These are phyloP conservation scores for Actinomortierella wolfii DNA, from an alignment of 371 early-diverging fungal species.

Conservation along the genomic window DNA sequence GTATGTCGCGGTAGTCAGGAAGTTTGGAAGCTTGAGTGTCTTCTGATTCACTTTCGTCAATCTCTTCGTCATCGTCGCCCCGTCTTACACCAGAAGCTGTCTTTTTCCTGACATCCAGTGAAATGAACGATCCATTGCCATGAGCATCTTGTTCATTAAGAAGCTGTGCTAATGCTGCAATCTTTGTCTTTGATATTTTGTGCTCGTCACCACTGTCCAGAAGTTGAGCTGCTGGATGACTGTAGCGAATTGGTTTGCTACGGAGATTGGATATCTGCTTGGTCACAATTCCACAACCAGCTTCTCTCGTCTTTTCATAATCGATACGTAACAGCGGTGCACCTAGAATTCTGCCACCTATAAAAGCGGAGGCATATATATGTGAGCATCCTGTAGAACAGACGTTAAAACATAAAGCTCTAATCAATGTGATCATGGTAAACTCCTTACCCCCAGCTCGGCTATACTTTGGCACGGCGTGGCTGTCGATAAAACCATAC, in stretches of 20 bases:
- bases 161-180: slow-evolving; percentile 17
- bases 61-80: no score
- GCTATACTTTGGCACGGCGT: slow-evolving; percentile 47
- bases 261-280: slow-evolving; percentile 18
- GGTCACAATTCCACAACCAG: slow-evolving; percentile 22
- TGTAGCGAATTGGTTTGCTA: slow-evolving; percentile 15
- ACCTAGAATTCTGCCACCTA: slow-evolving; percentile 49
- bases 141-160: slow-evolving; percentile 3
- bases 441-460: slow-evolving; percentile 47
- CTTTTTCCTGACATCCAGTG: slow-evolving; percentile 20
- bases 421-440: background rate
- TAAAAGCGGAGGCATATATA: no score
- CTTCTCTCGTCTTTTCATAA: slow-evolving; percentile 19
- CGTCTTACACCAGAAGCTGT: no score
- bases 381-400: background rate
- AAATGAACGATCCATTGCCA: slow-evolving; percentile 20
- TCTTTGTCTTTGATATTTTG: slow-evolving; percentile 31
- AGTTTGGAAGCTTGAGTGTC: slow-evolving; percentile 9
- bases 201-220: slow-evolving; percentile 18
- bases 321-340: slow-evolving; percentile 36
- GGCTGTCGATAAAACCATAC: slow-evolving; percentile 49
- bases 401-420: background rate
- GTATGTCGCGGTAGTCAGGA: slow-evolving; percentile 32
- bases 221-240: slow-evolving; percentile 23
- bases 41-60: background rate